These are phyloP conservation scores for Colletotrichum sp. DNA, from an alignment of 2,329 filamentous ascomycete species.

Conservation along the genomic window DNA sequence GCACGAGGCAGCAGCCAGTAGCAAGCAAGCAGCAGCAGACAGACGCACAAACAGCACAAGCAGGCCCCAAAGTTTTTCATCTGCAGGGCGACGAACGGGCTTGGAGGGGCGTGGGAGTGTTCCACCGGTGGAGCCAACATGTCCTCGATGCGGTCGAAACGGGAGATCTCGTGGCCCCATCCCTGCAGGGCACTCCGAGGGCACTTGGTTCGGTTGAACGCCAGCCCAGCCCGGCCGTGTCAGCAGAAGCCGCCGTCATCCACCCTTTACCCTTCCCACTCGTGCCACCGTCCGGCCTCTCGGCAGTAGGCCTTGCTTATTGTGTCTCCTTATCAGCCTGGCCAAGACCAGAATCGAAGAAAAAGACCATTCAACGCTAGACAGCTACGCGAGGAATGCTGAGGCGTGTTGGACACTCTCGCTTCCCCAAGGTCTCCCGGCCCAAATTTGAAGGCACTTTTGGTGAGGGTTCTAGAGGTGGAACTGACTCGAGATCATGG, in stretches of 20 bases:
- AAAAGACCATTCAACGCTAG: background rate
- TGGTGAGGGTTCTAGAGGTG: background rate
- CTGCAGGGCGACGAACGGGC: constrained; percentile 9
- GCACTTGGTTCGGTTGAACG: constrained; percentile 21
- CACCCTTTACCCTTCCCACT: constrained; percentile 7
- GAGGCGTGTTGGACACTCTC: background rate
- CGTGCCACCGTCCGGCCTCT: constrained; percentile 5
- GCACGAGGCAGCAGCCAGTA: constrained; percentile 6
- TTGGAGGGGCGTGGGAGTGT: constrained; percentile 17
- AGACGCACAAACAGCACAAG: constrained; percentile 9
- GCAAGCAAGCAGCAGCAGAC: background rate
- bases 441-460: background rate
- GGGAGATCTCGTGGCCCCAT: constrained; percentile 25
- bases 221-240: constrained; percentile 15
- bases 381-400: background rate
- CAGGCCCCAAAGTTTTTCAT: constrained; percentile 11
- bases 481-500: constrained; percentile 15
- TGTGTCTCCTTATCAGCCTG: background rate
- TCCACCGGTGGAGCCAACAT: constrained; percentile 16
- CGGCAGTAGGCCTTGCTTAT: constrained; percentile 6
- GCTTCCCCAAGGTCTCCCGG: background rate
- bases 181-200: constrained; percentile 22
- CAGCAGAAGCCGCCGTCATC: constrained; percentile 8
- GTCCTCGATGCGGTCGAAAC: constrained; percentile 23
- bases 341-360: background rate